Percentiles rank a stretch among this genome's conserved stretches.
These are phyloP conservation scores for Talaromyces ruber DNA, from an alignment of 495 filamentous ascomycete species.

Conservation along the genomic window DNA sequence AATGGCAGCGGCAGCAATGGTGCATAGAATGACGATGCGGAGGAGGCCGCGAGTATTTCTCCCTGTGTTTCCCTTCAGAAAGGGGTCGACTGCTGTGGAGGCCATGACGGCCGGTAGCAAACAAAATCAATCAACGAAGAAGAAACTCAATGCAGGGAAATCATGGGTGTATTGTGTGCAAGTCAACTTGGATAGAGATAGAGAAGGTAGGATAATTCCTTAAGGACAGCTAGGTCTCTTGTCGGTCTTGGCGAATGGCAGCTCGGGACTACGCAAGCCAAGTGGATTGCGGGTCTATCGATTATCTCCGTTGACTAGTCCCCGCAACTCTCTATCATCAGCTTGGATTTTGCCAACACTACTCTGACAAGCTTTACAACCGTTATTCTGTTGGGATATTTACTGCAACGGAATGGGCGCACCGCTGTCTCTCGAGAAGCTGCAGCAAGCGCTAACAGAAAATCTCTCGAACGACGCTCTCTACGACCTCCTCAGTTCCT, in stretches of 20 bases:
- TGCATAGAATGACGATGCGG: conserved; percentile 82
- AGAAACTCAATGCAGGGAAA: conserved; percentile 2
- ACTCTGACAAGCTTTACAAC: not conserved
- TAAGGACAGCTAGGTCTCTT: conserved; percentile 38
- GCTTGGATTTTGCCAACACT: not conserved
- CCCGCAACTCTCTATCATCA: not conserved
- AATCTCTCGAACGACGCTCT: conserved; percentile 30
- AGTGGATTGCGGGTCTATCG: conserved; percentile 9
- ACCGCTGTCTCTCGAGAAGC: conserved; percentile 26
- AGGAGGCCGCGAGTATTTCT: conserved; percentile 77
- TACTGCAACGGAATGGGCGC: conserved; percentile 28
- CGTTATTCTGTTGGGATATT: too few species aligned
- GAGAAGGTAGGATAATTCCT: too few species aligned
- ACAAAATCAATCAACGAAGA: conserved; percentile 23
- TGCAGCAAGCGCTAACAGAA: conserved; percentile 27
- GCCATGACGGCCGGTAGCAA: conserved; percentile 42
- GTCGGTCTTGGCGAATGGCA: conserved; percentile 20
- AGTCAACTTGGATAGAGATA: too few species aligned
- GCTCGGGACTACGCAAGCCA: not conserved
- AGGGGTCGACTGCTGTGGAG: conserved; percentile 40
- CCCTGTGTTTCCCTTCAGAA: conserved; percentile 60
- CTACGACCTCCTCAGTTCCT: conserved; percentile 33
- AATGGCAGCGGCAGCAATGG: conserved; percentile 88
- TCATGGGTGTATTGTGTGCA: conserved; percentile 4
- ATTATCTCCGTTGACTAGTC: conserved; percentile 4